Percentiles rank a stretch among this genome's conserved stretches.
phyloP scores from a whole-genome alignment of 2,329 filamentous ascomycete species.

The Nothomitra cinnamomea region DNA sequence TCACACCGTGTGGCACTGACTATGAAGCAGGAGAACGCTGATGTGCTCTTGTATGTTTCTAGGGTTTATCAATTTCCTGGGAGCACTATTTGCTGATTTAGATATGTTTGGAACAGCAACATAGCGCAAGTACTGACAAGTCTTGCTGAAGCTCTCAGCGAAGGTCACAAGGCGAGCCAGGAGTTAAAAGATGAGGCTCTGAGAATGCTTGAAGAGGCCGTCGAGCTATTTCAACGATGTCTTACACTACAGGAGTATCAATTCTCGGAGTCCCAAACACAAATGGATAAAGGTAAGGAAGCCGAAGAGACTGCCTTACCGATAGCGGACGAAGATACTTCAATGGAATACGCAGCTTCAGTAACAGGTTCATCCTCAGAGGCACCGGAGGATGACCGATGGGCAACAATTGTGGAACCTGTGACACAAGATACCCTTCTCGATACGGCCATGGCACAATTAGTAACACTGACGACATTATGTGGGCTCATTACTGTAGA shows the following conservation, averaged over 20 bases:
- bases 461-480: conserved; percentile 36
- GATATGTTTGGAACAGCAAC: conserved; percentile 28
- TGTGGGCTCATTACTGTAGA: conserved; percentile 31
- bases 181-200: conserved; percentile 29
- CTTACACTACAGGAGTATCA: conserved; percentile 34
- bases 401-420: conserved; percentile 49
- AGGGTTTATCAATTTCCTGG: not conserved
- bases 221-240: conserved; percentile 41
- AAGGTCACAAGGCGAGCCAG: conserved; percentile 30
- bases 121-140: conserved; percentile 51
- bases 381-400: conserved; percentile 33
- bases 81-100: conserved; percentile 19
- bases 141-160: conserved; percentile 42
- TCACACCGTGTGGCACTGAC: conserved; percentile 46
- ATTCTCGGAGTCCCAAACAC: conserved; percentile 26
- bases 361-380: conserved; percentile 5
- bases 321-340: conserved; percentile 9
- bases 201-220: conserved; percentile 39
- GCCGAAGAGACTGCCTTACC: not conserved
- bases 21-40: conserved; percentile 44
- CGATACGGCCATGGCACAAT: conserved; percentile 48
- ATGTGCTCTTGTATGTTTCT: conserved; percentile 33
- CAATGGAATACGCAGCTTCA: conserved; percentile 11
- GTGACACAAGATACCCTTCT: conserved; percentile 46
- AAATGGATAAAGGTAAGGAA: conserved; percentile 19